Conservation (phyloP, 345 rosid genomes). For the Aquilaria malaccensis region DNA sequence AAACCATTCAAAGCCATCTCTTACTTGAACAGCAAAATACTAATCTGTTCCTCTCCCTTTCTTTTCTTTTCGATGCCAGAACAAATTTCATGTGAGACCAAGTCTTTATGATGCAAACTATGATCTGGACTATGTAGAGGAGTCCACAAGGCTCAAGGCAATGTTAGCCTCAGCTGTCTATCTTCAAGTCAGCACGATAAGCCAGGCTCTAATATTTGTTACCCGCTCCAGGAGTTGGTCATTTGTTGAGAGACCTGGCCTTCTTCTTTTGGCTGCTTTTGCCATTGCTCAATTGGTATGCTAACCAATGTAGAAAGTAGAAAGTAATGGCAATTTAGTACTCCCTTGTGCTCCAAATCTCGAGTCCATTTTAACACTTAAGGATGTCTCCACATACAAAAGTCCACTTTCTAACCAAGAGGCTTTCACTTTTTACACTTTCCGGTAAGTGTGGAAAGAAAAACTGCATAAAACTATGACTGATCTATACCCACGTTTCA, state of each 20-base stretch:
- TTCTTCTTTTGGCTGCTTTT: constrained; percentile 63
- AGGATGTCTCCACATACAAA: no score
- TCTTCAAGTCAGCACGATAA: constrained; percentile 66
- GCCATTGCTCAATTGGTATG: constrained; percentile 47
- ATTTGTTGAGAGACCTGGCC: constrained; percentile 44
- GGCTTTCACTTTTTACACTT: no score
- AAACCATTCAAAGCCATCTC: no score
- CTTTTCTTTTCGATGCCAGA: constrained; percentile 21
- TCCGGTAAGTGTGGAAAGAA: no score
- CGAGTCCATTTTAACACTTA: no score
- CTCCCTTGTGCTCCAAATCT: no score
- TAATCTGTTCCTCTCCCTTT: not conserved
- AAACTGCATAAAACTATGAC: no score
- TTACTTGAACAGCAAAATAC: no score
- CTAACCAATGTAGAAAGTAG: no score
- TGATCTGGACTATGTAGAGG: not conserved
- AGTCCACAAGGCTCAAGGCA: constrained; percentile 21
- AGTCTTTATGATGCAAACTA: constrained; percentile 13
- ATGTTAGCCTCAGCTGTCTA: constrained; percentile 47
- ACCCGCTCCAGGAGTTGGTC: constrained; percentile 63
- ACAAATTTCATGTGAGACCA: constrained; percentile 31
- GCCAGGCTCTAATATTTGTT: constrained; percentile 73
- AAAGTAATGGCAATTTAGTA: no score
- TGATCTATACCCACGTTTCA: no score
- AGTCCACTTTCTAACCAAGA: no score